phyloP scores from a whole-genome alignment of 495 filamentous ascomycete genomes.

The Daldinia grandis region DNA sequence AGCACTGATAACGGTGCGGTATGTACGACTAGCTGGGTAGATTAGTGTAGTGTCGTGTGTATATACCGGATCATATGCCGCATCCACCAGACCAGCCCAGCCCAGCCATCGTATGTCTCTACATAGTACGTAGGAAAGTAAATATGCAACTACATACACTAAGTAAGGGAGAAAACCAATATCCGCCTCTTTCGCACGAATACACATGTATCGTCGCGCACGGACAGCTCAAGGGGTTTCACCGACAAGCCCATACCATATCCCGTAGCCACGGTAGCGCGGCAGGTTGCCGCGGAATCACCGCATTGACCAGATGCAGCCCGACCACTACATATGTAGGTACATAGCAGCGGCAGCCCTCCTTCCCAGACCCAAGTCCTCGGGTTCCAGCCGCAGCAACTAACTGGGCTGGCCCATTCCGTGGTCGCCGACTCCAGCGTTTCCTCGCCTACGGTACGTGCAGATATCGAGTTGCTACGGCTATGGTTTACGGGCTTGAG shows the following conservation, averaged over 20 bases:
- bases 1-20: background rate
- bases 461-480: background rate
- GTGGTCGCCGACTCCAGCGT: constrained; percentile 2
- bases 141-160: no score
- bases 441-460: background rate
- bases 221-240: constrained; percentile 1
- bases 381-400: constrained; percentile 18
- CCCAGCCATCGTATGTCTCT: background rate
- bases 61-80: constrained; percentile 3
- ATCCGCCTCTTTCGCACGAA: background rate
- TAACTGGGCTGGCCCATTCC: background rate
- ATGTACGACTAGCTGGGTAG: background rate
- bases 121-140: background rate
- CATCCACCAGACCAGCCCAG: background rate
- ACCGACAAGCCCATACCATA: background rate
- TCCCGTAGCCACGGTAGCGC: background rate
- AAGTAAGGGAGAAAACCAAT: background rate
- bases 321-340: no score
- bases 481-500: background rate
- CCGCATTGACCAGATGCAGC: background rate
- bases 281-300: background rate
- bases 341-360: background rate
- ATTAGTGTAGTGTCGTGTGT: background rate
- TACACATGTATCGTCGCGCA: background rate
- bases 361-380: constrained; percentile 2